Evolutionary conservation across 305 asterid species (phyloP), one percentile per base, ranked within the genome.

Genomic region (Rubia tinctorum): DNA sequence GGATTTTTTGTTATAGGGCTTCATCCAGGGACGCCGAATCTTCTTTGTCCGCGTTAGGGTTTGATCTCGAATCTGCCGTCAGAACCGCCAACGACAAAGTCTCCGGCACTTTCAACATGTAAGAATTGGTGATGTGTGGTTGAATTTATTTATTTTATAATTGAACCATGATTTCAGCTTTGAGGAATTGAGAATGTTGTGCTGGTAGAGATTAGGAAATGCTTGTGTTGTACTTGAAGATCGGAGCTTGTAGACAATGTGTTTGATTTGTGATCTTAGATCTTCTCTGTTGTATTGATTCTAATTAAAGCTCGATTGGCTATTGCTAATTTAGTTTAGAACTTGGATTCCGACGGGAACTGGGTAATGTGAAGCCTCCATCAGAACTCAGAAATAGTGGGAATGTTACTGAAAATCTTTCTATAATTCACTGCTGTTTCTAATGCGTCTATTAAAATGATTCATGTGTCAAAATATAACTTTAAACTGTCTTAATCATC

Each of bases 31-130:
- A n/a, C 22, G 80, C 72, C 56, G 88, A 81, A 12, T 25, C 91
- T 64, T 25, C 91, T 58, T 75, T 78, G 55, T 71, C 75, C 80
- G 71, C 66, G 18, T 34, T 83, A 77, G 76, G 83, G 2, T 89
- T 90, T 69, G 98, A 92, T 82, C 87, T 92, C 69, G 98, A 92
- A 83, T 90, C 98, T 37, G 98, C 98, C 13, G 94, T 89, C 37
- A 87, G 88, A 55, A 83, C 93, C 42, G 90, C 93, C 82, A 87
- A 85, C 75, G 89, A 90, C 75, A 89, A 80, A 81, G 94, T 92
- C 34, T 25, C 93, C 22, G 89, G 96, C 72, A 90, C 96, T 66
- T 90, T 92, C 84, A 78, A 81, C 79, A 89, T 88, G 96, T 92
- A 84, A 87, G 90, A 63, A 4, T 77, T 72, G 22, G 20, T 17